These are phyloP conservation scores for Linnemannia hyalina DNA, from an alignment of 192 early-diverging fungal species.

Conservation along the genomic window DNA sequence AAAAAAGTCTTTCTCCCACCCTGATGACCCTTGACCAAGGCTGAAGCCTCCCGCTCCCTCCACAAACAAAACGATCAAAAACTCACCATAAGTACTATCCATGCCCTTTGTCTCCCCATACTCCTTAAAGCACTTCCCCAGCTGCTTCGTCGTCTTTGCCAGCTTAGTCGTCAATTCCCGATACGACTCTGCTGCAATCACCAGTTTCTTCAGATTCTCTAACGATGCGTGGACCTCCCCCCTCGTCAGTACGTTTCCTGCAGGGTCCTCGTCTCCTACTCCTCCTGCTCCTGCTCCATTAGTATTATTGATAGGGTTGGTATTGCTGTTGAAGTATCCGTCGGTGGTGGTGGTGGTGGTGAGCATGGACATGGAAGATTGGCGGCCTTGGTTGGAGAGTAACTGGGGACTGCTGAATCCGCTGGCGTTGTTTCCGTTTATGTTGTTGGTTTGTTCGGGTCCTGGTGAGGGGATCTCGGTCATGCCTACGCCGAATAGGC, in stretches of 20 bases:
- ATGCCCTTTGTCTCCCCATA: conserved; percentile 59
- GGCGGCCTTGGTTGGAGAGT: conserved; percentile 41
- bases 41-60: background rate
- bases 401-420: conserved; percentile 19
- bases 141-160: conserved; percentile 53
- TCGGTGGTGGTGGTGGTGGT: conserved; percentile 15
- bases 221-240: conserved; percentile 49
- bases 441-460: conserved; percentile 25
- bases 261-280: background rate
- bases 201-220: conserved; percentile 53
- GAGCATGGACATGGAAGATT: conserved; percentile 24
- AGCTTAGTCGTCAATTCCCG: conserved; percentile 52
- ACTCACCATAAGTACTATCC: conserved; percentile 57
- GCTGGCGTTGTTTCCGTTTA: background rate
- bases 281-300: background rate
- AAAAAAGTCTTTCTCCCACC: background rate
- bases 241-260: conserved; percentile 9
- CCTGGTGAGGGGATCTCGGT: conserved; percentile 46
- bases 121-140: conserved; percentile 57
- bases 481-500: conserved; percentile 39
- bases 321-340: background rate
- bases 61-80: background rate
- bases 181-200: conserved; percentile 56
- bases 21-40: background rate
- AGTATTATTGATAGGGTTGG: background rate